These are phyloP conservation scores for Cyberlindnera saturnus DNA, from an alignment of 805 yeast genomes.

Conservation along the genomic window DNA sequence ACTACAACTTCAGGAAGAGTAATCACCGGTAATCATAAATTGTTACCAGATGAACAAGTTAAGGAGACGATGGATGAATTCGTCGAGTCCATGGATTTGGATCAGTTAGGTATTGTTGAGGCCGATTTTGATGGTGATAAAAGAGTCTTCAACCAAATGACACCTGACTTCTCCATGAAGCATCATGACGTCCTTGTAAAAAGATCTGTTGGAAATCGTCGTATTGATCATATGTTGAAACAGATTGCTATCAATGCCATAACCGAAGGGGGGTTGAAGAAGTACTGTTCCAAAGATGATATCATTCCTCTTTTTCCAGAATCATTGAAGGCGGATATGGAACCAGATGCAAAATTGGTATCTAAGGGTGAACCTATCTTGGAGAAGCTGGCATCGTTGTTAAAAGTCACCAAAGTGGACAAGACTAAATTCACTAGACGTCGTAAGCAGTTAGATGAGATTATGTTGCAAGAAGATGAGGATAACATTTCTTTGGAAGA, in stretches of 20 bases:
- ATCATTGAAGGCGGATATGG: slow-evolving; percentile 13
- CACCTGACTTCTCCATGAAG: not conserved
- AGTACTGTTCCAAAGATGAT: slow-evolving; percentile 11
- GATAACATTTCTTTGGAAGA: slow-evolving; percentile 8
- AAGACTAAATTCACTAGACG: slow-evolving; percentile 4
- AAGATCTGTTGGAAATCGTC: slow-evolving; percentile 20
- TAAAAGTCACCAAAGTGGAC: slow-evolving; percentile 20
- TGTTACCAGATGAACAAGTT: slow-evolving; percentile 34
- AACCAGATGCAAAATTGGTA: slow-evolving; percentile 11
- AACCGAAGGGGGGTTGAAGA: slow-evolving; percentile 4
- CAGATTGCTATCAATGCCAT: slow-evolving; percentile 11
- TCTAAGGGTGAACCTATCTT: slow-evolving; percentile 9
- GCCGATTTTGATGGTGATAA: slow-evolving; percentile 19
- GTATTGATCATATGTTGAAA: slow-evolving; percentile 13
- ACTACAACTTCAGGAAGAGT: slow-evolving; percentile 27
- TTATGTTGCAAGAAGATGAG: not conserved
- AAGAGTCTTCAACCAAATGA: slow-evolving; percentile 17
- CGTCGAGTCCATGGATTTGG: slow-evolving; percentile 40
- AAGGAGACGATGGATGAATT: slow-evolving; percentile 36
- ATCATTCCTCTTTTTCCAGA: slow-evolving; percentile 25
- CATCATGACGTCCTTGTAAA: slow-evolving; percentile 22
- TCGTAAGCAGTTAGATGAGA: slow-evolving; percentile 3
- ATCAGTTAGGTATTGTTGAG: slow-evolving; percentile 16
- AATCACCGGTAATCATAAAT: slow-evolving; percentile 18
- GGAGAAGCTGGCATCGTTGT: slow-evolving; percentile 7